Evolutionary conservation across 169 alveolate species (phyloP).

Genomic region (Sarcocystis neurona): DNA sequence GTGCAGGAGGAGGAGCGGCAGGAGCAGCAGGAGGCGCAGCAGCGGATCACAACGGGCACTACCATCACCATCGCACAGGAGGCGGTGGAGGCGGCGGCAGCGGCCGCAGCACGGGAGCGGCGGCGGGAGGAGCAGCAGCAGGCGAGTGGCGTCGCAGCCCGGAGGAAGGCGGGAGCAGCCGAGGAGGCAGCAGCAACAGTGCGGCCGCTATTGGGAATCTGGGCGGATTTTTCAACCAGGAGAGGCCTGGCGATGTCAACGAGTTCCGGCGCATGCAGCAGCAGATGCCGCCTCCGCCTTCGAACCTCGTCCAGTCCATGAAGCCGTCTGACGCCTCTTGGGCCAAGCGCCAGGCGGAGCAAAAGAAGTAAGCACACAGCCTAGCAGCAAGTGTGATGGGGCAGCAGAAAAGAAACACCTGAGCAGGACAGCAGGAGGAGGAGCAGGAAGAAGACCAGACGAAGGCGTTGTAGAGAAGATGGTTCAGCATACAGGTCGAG

Average conservation of each 20-base stretch:
- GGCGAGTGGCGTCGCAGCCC: slow-evolving; percentile 25
- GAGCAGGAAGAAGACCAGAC: too few species aligned
- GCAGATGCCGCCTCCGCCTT: slow-evolving; percentile 26
- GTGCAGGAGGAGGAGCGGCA: slow-evolving; percentile 1
- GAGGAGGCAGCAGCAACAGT: slow-evolving; percentile 7
- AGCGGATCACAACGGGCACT: too few species aligned
- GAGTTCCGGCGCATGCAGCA: slow-evolving; percentile 32
- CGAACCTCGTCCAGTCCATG: neutral
- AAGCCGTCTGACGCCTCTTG: slow-evolving; percentile 48
- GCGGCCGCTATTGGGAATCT: slow-evolving; percentile 7
- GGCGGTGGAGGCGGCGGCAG: neutral
- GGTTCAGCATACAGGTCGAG: too few species aligned
- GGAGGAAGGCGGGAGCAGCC: slow-evolving; percentile 20
- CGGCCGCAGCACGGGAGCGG: neutral
- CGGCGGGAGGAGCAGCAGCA: neutral
- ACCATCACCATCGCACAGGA: too few species aligned
- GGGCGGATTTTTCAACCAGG: slow-evolving; percentile 49
- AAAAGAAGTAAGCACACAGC: slow-evolving; percentile 57
- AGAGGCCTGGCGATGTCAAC: slow-evolving; percentile 35
- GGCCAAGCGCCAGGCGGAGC: slow-evolving; percentile 47
- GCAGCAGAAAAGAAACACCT: too few species aligned
- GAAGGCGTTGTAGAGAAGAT: too few species aligned
- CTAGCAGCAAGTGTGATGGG: too few species aligned
- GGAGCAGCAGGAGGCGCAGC: neutral
- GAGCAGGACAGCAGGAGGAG: too few species aligned